Percentiles rank a stretch among this genome's conserved stretches.
These are phyloP conservation scores for Xerophyta viscosa DNA, from an alignment of 106 monocot genomes.

Conservation along the genomic window DNA sequence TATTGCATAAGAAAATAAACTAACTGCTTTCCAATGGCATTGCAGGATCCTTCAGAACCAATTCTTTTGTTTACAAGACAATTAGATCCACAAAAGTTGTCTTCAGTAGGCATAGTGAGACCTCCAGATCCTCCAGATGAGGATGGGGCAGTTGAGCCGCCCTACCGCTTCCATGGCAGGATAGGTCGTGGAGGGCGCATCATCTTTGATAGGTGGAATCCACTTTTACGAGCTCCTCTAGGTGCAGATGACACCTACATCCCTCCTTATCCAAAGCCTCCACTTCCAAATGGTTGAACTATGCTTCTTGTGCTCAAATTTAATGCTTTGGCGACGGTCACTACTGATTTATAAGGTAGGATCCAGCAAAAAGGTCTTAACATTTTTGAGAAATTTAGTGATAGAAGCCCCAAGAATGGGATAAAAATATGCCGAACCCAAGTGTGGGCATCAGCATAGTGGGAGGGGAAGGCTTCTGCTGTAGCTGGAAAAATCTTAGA, in stretches of 20 bases:
- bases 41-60: slow-evolving; percentile 71
- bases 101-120: slow-evolving; percentile 46
- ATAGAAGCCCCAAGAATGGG: too few relatives aligned
- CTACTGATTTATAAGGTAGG: not conserved
- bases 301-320: not conserved
- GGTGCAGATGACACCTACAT: slow-evolving; percentile 6
- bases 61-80: slow-evolving; percentile 72
- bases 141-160: slow-evolving; percentile 39
- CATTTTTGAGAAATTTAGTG: not conserved
- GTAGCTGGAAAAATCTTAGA: too few relatives aligned
- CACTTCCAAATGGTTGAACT: slow-evolving; percentile 41
- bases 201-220: slow-evolving; percentile 76
- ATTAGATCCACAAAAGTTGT: slow-evolving; percentile 50
- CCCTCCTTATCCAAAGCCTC: slow-evolving; percentile 15
- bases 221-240: slow-evolving; percentile 30
- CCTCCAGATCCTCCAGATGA: slow-evolving; percentile 65
- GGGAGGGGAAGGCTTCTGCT: too few relatives aligned
- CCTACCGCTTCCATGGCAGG: slow-evolving; percentile 57
- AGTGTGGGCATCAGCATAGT: too few relatives aligned
- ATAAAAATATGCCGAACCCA: too few relatives aligned
- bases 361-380: not conserved
- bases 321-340: not conserved
- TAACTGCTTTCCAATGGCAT: not conserved
- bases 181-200: slow-evolving; percentile 95
- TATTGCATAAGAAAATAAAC: not conserved